Evolutionary conservation across 495 filamentous ascomycete genomes (phyloP).

Genomic region (Aspergillus taichungensis): DNA sequence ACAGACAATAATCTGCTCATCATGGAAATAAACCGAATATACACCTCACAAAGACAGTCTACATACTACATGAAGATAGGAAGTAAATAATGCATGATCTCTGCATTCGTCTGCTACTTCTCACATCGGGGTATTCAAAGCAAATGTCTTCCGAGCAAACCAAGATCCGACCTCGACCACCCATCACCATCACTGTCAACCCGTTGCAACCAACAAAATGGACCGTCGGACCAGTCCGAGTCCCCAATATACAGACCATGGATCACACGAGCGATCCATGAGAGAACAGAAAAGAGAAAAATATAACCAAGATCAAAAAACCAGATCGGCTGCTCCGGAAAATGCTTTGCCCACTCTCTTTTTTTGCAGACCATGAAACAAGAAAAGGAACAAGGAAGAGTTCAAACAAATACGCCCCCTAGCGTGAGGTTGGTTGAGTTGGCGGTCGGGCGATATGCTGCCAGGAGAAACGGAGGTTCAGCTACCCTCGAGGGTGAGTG

Average conservation of each 20-base stretch:
- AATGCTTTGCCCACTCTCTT: constrained; percentile 15
- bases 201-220: neutral
- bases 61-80: no score
- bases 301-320: constrained; percentile 3
- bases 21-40: no score
- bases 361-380: constrained; percentile 13
- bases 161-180: constrained; percentile 1
- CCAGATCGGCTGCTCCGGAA: constrained; percentile 14
- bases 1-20: no score
- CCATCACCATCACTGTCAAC: no score
- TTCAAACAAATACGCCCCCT: constrained; percentile 16
- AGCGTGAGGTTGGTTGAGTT: neutral
- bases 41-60: no score
- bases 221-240: constrained; percentile 20
- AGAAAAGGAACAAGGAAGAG: neutral
- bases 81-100: no score
- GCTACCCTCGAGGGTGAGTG: no score
- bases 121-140: constrained; percentile 19
- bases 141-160: constrained; percentile 21
- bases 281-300: constrained; percentile 1
- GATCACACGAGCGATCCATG: neutral
- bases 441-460: no score
- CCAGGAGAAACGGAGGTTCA: no score
- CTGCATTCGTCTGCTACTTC: constrained; percentile 9
- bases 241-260: constrained; percentile 15